Base-by-base conservation (phyloP, 768 basidiomycete species). In the Macrolepiota dolichaula region DNA sequence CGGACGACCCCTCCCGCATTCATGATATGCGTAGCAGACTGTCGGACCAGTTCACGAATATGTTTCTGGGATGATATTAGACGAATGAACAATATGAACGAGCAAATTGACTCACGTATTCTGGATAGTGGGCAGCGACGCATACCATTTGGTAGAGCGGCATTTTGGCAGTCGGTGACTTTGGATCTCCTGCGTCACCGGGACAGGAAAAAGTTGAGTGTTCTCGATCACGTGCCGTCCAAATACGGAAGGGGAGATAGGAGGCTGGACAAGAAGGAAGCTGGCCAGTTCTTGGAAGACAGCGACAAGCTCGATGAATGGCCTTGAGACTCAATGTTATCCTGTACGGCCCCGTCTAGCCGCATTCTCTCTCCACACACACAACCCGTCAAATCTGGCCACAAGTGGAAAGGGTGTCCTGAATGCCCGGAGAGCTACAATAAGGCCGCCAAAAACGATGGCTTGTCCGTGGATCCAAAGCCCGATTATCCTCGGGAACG, bases 121-220 rank as follows among this genome's bases (percentile, higher is more conserved):
- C 81, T 15, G 75, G 73, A 64, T 86, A 86, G 70, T 94, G 92
- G 3, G 84, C 82, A 0, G 92, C 80, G 62, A 95, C 91, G 70
- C 92, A 94, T 53, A 94, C 68, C 80, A 96, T 85, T 68, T 93
- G 86, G 76, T 96, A 96, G 69, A 94, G 82, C 4, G 92, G 92
- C 93, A 96, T 96, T 69, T 69, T 70, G 66, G 65, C 27, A 22
- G 55, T 29, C 29, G 32, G 17, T 61, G n/a, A 49, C 35, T 11
- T 49, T 35, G 32, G 55, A 36, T 17, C 24, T 22, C 13, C 3
- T 58, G 32, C 17, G 11, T 35, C n/a, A 37, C 44, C 38, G 24
- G 29, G 15, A 49, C 25, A n/a, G n/a, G 47, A 27, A 49, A 49
- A 49, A 49, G 24, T 49, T 24, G 25, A 49, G 47, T 12, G 22